Conservation (phyloP, 2,329 filamentous ascomycete species). For the Cladophialophora yegresii region DNA sequence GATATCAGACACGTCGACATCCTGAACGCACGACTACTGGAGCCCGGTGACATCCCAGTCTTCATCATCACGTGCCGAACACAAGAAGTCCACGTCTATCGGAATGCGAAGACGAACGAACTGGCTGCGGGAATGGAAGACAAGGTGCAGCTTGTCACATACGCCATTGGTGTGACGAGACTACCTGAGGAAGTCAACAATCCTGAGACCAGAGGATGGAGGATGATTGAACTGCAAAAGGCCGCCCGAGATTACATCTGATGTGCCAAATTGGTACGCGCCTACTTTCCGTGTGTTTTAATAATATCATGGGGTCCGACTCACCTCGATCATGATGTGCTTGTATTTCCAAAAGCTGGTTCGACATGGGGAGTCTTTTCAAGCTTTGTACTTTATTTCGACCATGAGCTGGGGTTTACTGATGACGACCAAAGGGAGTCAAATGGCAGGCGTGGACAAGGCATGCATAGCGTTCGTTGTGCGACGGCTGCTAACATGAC, state of each 20-base stretch:
- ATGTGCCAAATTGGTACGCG: neutral
- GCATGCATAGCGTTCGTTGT: conserved; percentile 8
- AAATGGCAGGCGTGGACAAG: neutral
- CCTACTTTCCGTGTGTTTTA: neutral
- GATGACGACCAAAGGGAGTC: neutral
- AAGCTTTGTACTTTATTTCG: conserved; percentile 17
- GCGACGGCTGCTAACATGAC: conserved; percentile 36
- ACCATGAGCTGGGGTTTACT: neutral
- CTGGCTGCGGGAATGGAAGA: conserved; percentile 98
- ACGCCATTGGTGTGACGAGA: conserved; percentile 93
- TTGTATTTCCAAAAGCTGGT: conserved; percentile 15
- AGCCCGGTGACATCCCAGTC: conserved; percentile 66
- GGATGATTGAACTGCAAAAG: conserved; percentile 98
- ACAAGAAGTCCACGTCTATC: conserved; percentile 96
- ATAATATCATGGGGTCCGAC: conserved; percentile 6
- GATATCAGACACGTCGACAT: conserved; percentile 93
- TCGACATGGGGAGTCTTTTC: conserved; percentile 2
- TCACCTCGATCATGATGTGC: conserved; percentile 19
- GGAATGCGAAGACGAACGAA: conserved; percentile 83
- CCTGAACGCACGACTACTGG: conserved; percentile 50
- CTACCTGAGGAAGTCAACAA: conserved; percentile 95
- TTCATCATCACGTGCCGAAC: conserved; percentile 97
- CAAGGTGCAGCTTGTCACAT: conserved; percentile 96
- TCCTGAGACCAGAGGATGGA: conserved; percentile 93
- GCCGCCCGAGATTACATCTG: conserved; percentile 86